These are phyloP conservation scores for Gamarada debralockiae DNA, from an alignment of 495 filamentous ascomycete genomes.

Conservation along the genomic window DNA sequence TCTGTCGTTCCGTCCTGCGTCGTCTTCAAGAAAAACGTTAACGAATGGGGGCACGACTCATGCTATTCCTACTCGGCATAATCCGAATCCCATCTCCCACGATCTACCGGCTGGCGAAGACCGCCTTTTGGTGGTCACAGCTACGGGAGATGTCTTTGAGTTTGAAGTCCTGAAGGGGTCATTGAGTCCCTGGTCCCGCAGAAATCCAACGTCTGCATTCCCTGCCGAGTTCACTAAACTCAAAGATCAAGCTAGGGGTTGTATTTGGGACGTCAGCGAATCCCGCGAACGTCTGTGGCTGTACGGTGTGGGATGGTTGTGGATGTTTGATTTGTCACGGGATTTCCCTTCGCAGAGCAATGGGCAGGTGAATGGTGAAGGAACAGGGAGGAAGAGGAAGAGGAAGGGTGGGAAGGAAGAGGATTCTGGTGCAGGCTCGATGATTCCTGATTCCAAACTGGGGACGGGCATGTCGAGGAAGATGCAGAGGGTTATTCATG, in stretches of 20 bases:
- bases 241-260: conserved; percentile 75
- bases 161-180: conserved; percentile 71
- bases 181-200: conserved; percentile 78
- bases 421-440: conserved; percentile 55
- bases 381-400: conserved; percentile 18
- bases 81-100: conserved; percentile 42
- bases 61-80: conserved; percentile 43
- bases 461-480: conserved; percentile 55
- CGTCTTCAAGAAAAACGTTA: conserved; percentile 23
- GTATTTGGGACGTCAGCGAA: conserved; percentile 71
- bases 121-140: conserved; percentile 70
- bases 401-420: conserved; percentile 25
- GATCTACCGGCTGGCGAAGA: conserved; percentile 44
- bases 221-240: conserved; percentile 67
- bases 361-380: neutral
- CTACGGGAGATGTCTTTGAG: conserved; percentile 68
- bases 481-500: conserved; percentile 48
- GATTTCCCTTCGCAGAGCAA: conserved; percentile 50
- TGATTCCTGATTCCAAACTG: conserved; percentile 53
- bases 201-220: conserved; percentile 71
- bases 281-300: conserved; percentile 70
- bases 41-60: conserved; percentile 33
- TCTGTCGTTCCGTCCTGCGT: conserved; percentile 69
- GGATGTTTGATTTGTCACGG: conserved; percentile 82
- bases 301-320: conserved; percentile 80